phyloP scores from a whole-genome alignment of 2,329 filamentous ascomycete genomes.

The Paracamarosporium sp. region DNA sequence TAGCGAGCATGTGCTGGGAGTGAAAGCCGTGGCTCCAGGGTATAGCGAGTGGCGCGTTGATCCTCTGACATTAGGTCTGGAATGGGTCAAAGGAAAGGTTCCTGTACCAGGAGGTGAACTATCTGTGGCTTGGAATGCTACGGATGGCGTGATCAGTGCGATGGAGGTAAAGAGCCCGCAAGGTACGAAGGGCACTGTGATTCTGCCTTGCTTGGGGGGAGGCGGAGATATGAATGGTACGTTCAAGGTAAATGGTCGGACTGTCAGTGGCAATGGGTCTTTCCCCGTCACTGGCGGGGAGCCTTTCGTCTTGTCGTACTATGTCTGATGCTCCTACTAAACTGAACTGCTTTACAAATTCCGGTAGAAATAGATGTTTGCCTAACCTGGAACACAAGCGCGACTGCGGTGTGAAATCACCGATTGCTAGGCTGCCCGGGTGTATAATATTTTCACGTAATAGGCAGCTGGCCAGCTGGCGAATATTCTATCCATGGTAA shows the following conservation, averaged over 20 bases:
- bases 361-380: too few species aligned
- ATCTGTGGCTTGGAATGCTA: slow-evolving; percentile 15
- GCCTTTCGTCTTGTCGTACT: background rate
- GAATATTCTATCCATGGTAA: too few species aligned
- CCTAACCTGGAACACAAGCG: too few species aligned
- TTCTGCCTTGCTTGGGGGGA: background rate
- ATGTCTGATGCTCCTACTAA: too few species aligned
- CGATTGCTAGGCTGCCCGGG: too few species aligned
- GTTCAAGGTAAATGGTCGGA: background rate
- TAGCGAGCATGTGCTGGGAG: slow-evolving; percentile 35
- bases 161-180: slow-evolving; percentile 1
- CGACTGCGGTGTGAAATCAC: too few species aligned
- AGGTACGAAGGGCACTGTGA: background rate
- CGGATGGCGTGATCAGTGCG: slow-evolving; percentile 1
- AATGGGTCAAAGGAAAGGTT: slow-evolving; percentile 11
- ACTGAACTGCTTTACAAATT: too few species aligned
- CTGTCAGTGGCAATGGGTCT: background rate
- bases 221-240: background rate
- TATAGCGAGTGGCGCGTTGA: slow-evolving; percentile 12
- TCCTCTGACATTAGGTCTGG: slow-evolving; percentile 12
- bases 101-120: slow-evolving; percentile 12
- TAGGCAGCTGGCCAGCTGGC: too few species aligned
- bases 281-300: background rate
- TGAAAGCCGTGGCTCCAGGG: slow-evolving; percentile 10
- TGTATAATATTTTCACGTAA: too few species aligned